Conservation (phyloP, 192 early-diverging fungal genomes). For the Backusella circina region DNA sequence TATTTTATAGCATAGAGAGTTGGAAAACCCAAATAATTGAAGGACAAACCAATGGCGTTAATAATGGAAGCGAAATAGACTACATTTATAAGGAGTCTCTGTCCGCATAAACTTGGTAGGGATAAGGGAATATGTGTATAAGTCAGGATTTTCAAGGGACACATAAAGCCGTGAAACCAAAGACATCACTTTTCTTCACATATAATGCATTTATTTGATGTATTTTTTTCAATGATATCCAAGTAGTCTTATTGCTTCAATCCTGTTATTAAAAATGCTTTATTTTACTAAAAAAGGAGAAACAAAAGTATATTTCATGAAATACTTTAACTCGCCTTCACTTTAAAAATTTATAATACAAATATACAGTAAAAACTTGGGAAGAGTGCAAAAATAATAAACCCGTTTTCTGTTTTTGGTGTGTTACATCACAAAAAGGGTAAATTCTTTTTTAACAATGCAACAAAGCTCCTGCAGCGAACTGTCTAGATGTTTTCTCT, state of each 20-base stretch:
- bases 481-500: background rate
- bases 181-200: background rate
- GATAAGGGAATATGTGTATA: background rate
- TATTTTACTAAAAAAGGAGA: background rate
- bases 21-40: too few relatives aligned
- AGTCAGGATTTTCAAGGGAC: background rate
- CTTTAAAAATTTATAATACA: too few relatives aligned
- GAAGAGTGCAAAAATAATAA: background rate
- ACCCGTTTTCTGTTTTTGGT: background rate
- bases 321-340: too few relatives aligned
- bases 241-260: background rate
- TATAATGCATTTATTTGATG: background rate
- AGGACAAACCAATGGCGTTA: too few relatives aligned
- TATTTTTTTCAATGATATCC: background rate
- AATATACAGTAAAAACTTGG: too few relatives aligned
- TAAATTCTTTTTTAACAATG: background rate
- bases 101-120: background rate
- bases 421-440: background rate
- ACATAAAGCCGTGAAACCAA: background rate
- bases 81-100: background rate
- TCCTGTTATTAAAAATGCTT: background rate
- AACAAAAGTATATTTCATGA: too few relatives aligned
- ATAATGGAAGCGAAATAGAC: background rate
- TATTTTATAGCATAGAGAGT: too few relatives aligned
- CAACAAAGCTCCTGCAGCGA: background rate